Percentiles rank a stretch among this genome's conserved stretches.
phyloP scores from a whole-genome alignment of 169 alveolate genomes.

The Plasmodium knowlesi region DNA sequence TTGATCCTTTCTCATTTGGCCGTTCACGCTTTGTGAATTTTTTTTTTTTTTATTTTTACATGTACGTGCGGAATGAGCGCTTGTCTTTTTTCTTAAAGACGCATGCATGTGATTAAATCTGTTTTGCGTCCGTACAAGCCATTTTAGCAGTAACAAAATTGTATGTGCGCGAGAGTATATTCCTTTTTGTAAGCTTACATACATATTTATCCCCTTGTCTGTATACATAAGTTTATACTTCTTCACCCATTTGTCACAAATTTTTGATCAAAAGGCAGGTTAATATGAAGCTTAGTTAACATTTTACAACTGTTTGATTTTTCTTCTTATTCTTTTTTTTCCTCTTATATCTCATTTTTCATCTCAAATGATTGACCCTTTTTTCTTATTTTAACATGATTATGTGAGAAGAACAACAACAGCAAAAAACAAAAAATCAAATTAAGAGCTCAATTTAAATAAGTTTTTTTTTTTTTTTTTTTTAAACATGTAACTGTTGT shows the following conservation, averaged over 20 bases:
- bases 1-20: neutral
- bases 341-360: neutral
- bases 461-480: neutral
- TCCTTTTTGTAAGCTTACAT: neutral
- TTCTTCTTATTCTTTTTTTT: neutral
- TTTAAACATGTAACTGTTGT: neutral
- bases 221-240: neutral
- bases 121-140: neutral
- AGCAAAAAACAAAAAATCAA: neutral
- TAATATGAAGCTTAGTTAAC: neutral
- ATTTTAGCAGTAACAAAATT: neutral
- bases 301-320: neutral
- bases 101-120: neutral
- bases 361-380: neutral
- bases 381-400: neutral
- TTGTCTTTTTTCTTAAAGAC: neutral
- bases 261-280: neutral
- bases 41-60: neutral
- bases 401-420: neutral
- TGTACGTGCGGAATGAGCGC: neutral
- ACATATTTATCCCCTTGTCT: neutral
- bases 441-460: neutral
- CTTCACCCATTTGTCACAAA: neutral
- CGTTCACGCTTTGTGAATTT: neutral
- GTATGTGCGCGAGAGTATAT: neutral